These are phyloP conservation scores for Puccinia hordei DNA, from an alignment of 1,284 basidiomycete species.

Conservation along the genomic window DNA sequence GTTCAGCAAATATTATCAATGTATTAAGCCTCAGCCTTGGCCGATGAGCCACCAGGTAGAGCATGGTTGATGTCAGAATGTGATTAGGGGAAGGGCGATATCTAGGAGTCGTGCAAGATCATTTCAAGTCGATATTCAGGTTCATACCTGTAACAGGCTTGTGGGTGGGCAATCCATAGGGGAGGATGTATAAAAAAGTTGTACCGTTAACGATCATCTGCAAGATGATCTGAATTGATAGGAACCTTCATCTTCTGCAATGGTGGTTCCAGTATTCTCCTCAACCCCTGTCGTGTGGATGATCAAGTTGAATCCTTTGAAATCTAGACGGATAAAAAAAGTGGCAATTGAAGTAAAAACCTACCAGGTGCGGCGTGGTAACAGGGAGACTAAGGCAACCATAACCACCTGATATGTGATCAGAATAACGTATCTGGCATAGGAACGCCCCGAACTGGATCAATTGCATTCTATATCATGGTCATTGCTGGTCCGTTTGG, in stretches of 20 bases:
- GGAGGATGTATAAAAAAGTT: not conserved
- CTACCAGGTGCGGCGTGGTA: not conserved
- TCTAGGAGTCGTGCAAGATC: not conserved
- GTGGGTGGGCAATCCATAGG: slow-evolving; percentile 6
- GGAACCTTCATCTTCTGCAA: not conserved
- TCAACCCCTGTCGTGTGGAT: not conserved
- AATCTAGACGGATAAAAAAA: not conserved
- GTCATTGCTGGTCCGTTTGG: not conserved
- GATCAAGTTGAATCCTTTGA: not conserved
- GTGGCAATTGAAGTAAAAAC: not conserved
- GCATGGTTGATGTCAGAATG: not conserved
- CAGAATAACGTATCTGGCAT: not conserved
- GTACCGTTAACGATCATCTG: slow-evolving; percentile 7
- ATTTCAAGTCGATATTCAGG: not conserved
- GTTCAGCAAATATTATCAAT: not conserved
- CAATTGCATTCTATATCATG: not conserved
- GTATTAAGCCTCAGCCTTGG: too few relatives aligned
- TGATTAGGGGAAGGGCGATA: not conserved
- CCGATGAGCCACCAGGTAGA: not conserved
- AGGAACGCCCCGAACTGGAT: not conserved
- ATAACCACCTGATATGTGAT: not conserved
- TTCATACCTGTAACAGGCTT: slow-evolving; percentile 1
- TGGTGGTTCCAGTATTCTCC: not conserved
- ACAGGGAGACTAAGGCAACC: not conserved
- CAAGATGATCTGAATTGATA: not conserved